Evolutionary conservation across 2,329 filamentous ascomycete species (phyloP).

Genomic region (Verticillium alfalfae): DNA sequence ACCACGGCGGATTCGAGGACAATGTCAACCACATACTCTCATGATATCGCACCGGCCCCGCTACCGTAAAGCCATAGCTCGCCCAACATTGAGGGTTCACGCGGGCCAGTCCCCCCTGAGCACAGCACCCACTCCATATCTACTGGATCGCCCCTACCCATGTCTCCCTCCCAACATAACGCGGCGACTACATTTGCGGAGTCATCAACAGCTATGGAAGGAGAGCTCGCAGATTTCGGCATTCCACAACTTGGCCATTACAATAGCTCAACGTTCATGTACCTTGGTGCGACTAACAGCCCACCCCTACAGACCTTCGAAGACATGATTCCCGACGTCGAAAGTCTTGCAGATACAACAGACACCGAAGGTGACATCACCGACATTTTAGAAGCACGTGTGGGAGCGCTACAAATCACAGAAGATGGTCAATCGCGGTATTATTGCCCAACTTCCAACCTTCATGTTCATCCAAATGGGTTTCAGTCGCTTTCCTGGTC

Average conservation of each 20-base stretch:
- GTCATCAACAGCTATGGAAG: not conserved
- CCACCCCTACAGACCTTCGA: not conserved
- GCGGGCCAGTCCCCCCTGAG: not conserved
- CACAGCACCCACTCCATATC: not conserved
- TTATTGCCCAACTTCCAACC: conserved; percentile 14
- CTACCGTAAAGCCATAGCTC: not conserved
- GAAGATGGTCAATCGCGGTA: conserved; percentile 13
- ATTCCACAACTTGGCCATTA: not conserved
- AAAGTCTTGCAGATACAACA: not conserved
- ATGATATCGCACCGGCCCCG: not conserved
- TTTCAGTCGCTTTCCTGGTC: not conserved
- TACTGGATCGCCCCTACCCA: not conserved
- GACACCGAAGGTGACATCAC: conserved; percentile 6
- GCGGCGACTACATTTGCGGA: not conserved
- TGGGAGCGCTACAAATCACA: conserved; percentile 9
- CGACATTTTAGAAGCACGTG: conserved; percentile 9
- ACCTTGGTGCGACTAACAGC: not conserved
- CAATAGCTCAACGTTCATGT: not conserved
- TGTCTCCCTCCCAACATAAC: not conserved
- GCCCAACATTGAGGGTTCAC: not conserved
- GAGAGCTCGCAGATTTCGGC: not conserved
- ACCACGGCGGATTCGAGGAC: not conserved
- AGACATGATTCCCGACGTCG: not conserved
- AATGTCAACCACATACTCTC: not conserved
- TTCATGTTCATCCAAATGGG: conserved; percentile 4